These are phyloP conservation scores for Hemerocallis citrina DNA, from an alignment of 106 monocot species.

Conservation along the genomic window DNA sequence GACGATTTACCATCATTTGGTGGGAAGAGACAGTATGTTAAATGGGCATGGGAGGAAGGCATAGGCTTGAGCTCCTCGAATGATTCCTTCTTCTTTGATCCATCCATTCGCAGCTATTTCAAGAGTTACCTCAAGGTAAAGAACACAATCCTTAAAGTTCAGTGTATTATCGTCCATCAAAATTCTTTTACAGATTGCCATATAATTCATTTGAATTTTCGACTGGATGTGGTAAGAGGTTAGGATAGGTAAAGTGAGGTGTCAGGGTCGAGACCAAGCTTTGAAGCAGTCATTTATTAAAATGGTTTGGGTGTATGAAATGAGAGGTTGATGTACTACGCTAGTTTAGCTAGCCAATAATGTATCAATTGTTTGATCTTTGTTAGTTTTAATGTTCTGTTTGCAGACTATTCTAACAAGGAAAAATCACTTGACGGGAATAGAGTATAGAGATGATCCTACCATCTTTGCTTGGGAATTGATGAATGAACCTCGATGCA, in stretches of 20 bases:
- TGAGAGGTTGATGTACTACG: neutral
- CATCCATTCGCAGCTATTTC: conserved; percentile 81
- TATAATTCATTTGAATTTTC: no score
- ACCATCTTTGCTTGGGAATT: conserved; percentile 95
- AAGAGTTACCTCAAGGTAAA: conserved; percentile 76
- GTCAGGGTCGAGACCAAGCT: no score
- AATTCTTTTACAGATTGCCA: no score
- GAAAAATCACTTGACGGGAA: conserved; percentile 82
- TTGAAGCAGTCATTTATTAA: neutral
- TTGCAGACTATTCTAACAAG: conserved; percentile 71
- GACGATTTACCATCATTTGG: conserved; percentile 74
- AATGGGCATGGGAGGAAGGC: conserved; percentile 96
- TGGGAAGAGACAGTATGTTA: conserved; percentile 90
- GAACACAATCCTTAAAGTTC: no score
- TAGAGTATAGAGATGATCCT: conserved; percentile 90
- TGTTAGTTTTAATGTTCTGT: neutral
- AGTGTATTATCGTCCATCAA: no score
- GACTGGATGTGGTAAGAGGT: no score
- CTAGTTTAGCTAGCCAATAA: neutral
- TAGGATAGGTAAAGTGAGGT: no score
- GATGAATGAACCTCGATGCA: conserved; percentile 88
- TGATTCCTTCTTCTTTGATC: conserved; percentile 93
- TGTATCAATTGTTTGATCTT: neutral
- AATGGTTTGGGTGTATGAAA: neutral
- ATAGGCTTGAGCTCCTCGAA: conserved; percentile 59